A percentile compares a stretch with the other conserved stretches of the same genome.
These are phyloP conservation scores for Beauveria scarabaeidicola DNA, from an alignment of 2,329 filamentous ascomycete species.

Conservation along the genomic window DNA sequence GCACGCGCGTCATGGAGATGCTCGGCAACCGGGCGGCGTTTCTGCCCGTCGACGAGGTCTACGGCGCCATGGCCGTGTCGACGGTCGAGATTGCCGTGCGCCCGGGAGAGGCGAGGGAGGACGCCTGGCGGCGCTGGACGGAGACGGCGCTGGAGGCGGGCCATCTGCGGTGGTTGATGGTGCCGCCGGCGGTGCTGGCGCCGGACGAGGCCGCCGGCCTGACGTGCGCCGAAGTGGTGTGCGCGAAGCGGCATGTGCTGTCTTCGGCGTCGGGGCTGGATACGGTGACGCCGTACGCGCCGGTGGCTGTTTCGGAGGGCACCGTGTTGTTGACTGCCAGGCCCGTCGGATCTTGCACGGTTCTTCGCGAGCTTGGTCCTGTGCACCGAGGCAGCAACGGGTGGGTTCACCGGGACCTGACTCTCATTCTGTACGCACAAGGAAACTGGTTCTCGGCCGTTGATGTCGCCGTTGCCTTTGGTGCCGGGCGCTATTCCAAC, in stretches of 20 bases:
- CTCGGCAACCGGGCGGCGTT: not conserved
- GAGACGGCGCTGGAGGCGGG: not conserved
- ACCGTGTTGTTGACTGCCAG: not conserved
- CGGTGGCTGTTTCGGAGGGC: not conserved
- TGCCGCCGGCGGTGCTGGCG: not conserved
- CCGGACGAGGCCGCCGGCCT: not conserved
- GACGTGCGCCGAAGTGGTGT: not conserved
- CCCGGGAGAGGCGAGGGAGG: not conserved
- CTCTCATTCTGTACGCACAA: not conserved
- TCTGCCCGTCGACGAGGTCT: constrained; percentile 5
- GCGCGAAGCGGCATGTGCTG: not conserved
- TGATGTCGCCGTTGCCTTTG: not conserved
- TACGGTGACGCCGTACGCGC: not conserved
- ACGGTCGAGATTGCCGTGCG: not conserved
- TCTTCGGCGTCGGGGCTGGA: not conserved
- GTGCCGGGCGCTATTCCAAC: not conserved
- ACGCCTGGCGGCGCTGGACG: not conserved
- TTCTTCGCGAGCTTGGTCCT: not conserved
- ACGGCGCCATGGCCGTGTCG: not conserved
- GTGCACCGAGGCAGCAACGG: not conserved
- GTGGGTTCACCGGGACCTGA: not conserved
- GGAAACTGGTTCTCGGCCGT: not conserved
- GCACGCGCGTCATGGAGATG: constrained; percentile 3
- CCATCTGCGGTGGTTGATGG: not conserved
- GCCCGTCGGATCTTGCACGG: not conserved